Evolutionary conservation across 257 asterid species (phyloP).

Genomic region (Prunella vulgaris): DNA sequence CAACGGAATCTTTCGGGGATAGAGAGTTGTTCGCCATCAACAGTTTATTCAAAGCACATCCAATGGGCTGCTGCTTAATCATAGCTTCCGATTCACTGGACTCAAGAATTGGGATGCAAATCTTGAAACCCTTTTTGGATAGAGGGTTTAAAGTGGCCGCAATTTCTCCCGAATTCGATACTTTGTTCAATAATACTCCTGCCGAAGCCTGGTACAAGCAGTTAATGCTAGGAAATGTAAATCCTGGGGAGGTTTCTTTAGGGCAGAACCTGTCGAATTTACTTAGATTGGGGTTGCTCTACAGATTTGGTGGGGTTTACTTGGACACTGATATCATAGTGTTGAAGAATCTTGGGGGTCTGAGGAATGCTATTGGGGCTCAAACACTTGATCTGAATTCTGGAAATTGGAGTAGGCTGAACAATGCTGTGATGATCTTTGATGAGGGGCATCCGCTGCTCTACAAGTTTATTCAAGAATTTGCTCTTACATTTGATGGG

Average conservation of each 20-base stretch:
- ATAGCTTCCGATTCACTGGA: constrained; percentile 70
- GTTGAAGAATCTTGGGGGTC: constrained; percentile 41
- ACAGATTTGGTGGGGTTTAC: constrained; percentile 87
- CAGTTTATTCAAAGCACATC: constrained; percentile 64
- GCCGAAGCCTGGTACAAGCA: constrained; percentile 65
- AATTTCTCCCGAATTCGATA: constrained; percentile 62
- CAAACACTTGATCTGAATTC: constrained; percentile 59
- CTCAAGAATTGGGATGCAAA: constrained; percentile 49
- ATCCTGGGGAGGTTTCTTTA: constrained; percentile 67
- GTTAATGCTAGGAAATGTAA: constrained; percentile 52
- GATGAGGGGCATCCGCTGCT: constrained; percentile 73
- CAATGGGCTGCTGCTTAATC: constrained; percentile 66
- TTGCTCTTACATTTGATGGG: constrained; percentile 90
- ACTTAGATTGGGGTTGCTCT: constrained; percentile 71
- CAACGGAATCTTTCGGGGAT: constrained; percentile 48
- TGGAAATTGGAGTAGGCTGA: constrained; percentile 74
- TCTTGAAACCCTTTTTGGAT: constrained; percentile 49
- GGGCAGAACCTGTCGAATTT: constrained; percentile 94
- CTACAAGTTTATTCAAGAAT: constrained; percentile 81
- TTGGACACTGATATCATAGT: constrained; percentile 73
- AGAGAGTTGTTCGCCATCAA: constrained; percentile 54
- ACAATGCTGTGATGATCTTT: constrained; percentile 89
- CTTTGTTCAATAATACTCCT: constrained; percentile 59
- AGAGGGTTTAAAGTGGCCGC: constrained; percentile 59
- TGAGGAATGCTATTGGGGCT: constrained; percentile 73